Conservation (phyloP, 2,329 filamentous ascomycete species). For the Verticillium klebahnii region DNA sequence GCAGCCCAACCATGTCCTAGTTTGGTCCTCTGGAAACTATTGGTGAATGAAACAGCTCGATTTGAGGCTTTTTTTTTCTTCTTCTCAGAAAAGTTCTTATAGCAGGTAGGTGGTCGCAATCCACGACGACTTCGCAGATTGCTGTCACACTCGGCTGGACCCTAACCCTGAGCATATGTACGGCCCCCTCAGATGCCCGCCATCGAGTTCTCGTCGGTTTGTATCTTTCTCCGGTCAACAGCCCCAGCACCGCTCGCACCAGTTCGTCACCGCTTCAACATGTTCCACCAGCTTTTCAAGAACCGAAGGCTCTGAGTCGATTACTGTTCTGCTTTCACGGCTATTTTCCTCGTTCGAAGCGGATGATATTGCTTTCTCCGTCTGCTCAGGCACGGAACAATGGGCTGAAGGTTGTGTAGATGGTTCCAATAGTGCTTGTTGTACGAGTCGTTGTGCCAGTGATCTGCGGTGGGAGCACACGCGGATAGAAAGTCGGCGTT, state of each 20-base stretch:
- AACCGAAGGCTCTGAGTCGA: neutral
- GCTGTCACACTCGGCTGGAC: too few relatives aligned
- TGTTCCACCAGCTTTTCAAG: neutral
- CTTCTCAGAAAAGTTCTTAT: too few relatives aligned
- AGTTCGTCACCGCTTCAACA: neutral
- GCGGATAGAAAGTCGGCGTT: neutral
- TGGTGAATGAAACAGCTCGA: too few relatives aligned
- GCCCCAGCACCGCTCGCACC: neutral
- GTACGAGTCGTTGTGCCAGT: neutral
- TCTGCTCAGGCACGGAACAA: neutral
- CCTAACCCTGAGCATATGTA: too few relatives aligned
- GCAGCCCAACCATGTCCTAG: too few relatives aligned
- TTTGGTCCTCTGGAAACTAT: too few relatives aligned
- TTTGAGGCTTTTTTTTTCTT: too few relatives aligned
- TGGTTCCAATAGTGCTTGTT: neutral
- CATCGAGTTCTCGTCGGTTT: neutral
- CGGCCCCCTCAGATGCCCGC: neutral
- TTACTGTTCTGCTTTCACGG: neutral
- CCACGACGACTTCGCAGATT: too few relatives aligned
- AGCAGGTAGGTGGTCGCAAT: too few relatives aligned
- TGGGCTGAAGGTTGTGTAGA: neutral
- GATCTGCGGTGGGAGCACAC: neutral
- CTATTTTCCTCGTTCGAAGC: neutral
- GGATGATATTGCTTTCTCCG: too few relatives aligned
- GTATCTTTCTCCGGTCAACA: neutral